Percentiles rank a stretch among this genome's conserved stretches.
phyloP scores from a whole-genome alignment of 805 yeast species.

The Teunomyces lycoperdinae region DNA sequence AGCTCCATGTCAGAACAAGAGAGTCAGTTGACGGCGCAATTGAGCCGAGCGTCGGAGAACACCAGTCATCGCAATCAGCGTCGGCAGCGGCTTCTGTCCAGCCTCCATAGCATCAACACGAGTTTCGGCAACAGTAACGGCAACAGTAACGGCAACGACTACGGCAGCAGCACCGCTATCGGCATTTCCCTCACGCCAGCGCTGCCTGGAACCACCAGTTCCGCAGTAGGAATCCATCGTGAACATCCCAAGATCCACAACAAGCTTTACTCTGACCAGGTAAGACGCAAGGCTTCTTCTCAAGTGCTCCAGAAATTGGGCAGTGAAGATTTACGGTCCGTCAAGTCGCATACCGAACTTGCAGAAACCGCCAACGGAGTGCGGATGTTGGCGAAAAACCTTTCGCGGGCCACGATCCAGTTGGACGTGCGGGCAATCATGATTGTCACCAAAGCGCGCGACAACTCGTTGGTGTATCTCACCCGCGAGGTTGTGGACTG shows the following conservation, averaged over 20 bases:
- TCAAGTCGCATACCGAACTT: constrained; percentile 67
- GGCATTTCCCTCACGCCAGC: neutral
- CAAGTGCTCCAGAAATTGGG: constrained; percentile 8
- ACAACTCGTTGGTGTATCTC: constrained; percentile 68
- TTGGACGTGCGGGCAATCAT: constrained; percentile 67
- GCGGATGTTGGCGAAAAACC: constrained; percentile 67
- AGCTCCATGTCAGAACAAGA: neutral
- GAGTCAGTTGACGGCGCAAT: constrained; percentile 1
- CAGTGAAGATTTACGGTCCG: constrained; percentile 47
- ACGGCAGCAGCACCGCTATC: neutral
- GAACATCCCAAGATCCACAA: constrained; percentile 28
- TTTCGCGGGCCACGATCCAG: constrained; percentile 68
- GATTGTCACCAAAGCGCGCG: constrained; percentile 89
- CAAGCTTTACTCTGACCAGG: constrained; percentile 28
- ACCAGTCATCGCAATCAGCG: neutral
- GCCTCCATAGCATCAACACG: neutral
- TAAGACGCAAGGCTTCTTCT: constrained; percentile 8
- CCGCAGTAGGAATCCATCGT: constrained; percentile 1
- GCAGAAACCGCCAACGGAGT: constrained; percentile 83
- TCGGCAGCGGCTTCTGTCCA: neutral
- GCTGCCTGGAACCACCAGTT: neutral
- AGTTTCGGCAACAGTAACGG: neutral
- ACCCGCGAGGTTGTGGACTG: constrained; percentile 81
- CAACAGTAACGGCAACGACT: no score
- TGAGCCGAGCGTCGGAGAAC: neutral